Base-by-base conservation (phyloP, 2,329 filamentous ascomycete genomes). In the Teratosphaeria zuluensis region DNA sequence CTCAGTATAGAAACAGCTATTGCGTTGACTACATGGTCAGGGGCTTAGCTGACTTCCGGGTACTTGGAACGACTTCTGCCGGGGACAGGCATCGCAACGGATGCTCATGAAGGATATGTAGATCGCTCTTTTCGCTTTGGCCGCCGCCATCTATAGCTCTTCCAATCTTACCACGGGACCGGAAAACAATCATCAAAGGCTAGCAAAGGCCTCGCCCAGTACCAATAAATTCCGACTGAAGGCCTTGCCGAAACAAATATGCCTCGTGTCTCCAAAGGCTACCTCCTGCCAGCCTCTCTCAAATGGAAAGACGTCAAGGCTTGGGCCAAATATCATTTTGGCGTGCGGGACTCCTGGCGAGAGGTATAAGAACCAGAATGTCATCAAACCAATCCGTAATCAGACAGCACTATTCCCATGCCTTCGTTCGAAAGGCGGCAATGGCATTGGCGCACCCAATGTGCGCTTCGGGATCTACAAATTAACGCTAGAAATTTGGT, bases 291-390 rank as follows among this genome's bases (percentile, higher is more conserved):
- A 32, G 58, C 16, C 55, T 63, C 61, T 6, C 53, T 59, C 32
- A 38, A 54, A 24, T 63, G 61, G 62, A 61, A 60, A 52, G 62
- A 64, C 35, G 38, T 64, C 52, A 58, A 61, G n/a, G 61, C 62
- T 4, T 64, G 62, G 62, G 63, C 61, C 32, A 48, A 53, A 31
- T 54, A 62, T 56, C 62, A 64, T 32, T 64, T 64, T 55, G 57
- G 59, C 35, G 53, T 53, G 56, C 28, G 48, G 33, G 56, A 61
- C 48, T 42, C 59, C 33, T 64, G 62, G 62, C 51, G 60, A 1
- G 57, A 63, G 32, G 51, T 63, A 21, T 56, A 31, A 56, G 11
- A 48, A 9, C 1, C 11, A 55, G 53, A 14, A 9, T n/a, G 24
- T 8, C n/a, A 55, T 8, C 6, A 55, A 55, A 48, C 24, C 24